A percentile compares a stretch with the other conserved stretches of the same genome.
Evolutionary conservation across 2,329 filamentous ascomycete species (phyloP).

Genomic region (Cylindrodendrum hubeiense): DNA sequence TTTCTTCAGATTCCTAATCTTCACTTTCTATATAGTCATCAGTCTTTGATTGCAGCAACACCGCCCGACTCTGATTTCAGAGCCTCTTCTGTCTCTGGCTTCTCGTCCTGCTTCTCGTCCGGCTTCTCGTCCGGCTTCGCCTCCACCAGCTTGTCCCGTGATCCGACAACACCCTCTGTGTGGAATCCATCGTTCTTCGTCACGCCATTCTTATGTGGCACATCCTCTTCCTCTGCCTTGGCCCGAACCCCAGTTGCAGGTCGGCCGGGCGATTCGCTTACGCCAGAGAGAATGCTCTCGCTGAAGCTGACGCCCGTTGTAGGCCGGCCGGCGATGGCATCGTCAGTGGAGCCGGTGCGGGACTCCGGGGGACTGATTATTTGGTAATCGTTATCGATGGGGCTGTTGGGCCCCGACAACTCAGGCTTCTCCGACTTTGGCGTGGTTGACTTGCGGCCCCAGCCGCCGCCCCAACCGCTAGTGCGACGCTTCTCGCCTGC

Average conservation of each 20-base stretch:
- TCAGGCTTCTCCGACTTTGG: conserved; percentile 49
- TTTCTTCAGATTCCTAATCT: conserved; percentile 18
- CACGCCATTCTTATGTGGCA: conserved; percentile 27
- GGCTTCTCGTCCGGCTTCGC: neutral
- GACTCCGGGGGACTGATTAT: conserved; percentile 49
- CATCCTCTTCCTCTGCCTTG: conserved; percentile 24
- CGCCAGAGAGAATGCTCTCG: conserved; percentile 59
- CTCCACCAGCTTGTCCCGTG: conserved; percentile 34
- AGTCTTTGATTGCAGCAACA: neutral
- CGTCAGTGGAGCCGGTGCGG: conserved; percentile 44
- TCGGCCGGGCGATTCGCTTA: conserved; percentile 45
- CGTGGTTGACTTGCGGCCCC: conserved; percentile 51
- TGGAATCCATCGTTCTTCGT: conserved; percentile 43
- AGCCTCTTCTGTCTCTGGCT: neutral
- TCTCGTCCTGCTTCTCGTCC: conserved; percentile 1
- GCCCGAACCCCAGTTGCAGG: conserved; percentile 32
- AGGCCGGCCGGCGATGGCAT: conserved; percentile 46
- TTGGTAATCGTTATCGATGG: conserved; percentile 55
- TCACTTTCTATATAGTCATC: conserved; percentile 12
- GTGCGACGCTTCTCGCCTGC: conserved; percentile 80
- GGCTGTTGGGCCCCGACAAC: conserved; percentile 50
- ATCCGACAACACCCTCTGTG: conserved; percentile 41
- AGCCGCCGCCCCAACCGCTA: conserved; percentile 58
- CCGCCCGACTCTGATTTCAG: neutral
- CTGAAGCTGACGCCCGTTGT: conserved; percentile 57